Evolutionary conservation across 108 stramenopile genomes (phyloP).

Genomic region (Skeletonema grethae): DNA sequence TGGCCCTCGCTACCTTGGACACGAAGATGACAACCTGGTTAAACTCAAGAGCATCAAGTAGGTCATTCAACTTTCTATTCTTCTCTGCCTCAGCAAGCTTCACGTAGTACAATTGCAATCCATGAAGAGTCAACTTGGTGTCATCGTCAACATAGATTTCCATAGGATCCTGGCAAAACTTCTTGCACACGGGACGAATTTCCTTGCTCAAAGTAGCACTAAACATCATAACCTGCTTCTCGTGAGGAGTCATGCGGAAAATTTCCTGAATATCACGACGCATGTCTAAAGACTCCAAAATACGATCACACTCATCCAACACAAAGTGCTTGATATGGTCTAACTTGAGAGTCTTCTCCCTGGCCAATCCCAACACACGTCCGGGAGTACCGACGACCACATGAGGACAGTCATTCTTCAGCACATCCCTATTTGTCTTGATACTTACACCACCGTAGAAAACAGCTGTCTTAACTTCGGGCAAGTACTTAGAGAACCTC

Average conservation of each 20-base stretch:
- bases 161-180: constrained; percentile 99
- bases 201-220: constrained; percentile 97
- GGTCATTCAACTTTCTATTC: constrained; percentile 98
- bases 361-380: constrained; percentile 88
- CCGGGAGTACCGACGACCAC: constrained; percentile 99
- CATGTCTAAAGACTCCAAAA: constrained; percentile 98
- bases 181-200: constrained; percentile 97
- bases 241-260: constrained; percentile 98
- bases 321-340: constrained; percentile 98
- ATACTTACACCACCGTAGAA: constrained; percentile 97
- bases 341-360: constrained; percentile 92
- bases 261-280: constrained; percentile 98
- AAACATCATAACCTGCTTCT: constrained; percentile 99
- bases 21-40: constrained; percentile 99
- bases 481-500: constrained; percentile 98
- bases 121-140: constrained; percentile 99
- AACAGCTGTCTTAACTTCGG: constrained; percentile 96
- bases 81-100: constrained; percentile 97
- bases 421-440: constrained; percentile 84
- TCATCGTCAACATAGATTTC: constrained; percentile 99
- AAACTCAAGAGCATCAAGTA: constrained; percentile 98
- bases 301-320: constrained; percentile 99
- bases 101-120: constrained; percentile 98
- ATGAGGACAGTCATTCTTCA: constrained; percentile 95
- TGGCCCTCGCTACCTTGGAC: constrained; percentile 94